A percentile compares a stretch with the other conserved stretches of the same genome.
phyloP scores from a whole-genome alignment of 2,329 filamentous ascomycete genomes.

The Fusarium compactum region DNA sequence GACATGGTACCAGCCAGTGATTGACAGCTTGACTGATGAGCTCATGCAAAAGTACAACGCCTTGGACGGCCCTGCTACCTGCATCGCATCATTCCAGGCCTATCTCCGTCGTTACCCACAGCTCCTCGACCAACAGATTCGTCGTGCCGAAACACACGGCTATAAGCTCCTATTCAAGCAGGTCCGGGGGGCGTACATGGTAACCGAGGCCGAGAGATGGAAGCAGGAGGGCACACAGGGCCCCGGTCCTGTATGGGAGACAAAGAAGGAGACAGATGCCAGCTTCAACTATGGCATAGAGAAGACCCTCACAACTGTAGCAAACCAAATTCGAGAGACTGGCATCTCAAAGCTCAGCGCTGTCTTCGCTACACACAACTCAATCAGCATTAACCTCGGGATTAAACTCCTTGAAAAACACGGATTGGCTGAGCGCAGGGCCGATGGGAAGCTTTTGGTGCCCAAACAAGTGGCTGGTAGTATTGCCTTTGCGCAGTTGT shows the following conservation, averaged over 20 bases:
- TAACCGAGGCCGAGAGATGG: slow-evolving; percentile 29
- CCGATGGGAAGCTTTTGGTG: slow-evolving; percentile 4
- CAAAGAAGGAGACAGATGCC: slow-evolving; percentile 18
- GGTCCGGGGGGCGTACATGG: slow-evolving; percentile 27
- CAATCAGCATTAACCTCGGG: slow-evolving; percentile 25
- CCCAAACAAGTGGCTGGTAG: slow-evolving; percentile 22
- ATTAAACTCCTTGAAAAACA: slow-evolving; percentile 20
- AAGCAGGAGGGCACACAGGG: slow-evolving; percentile 13
- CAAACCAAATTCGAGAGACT: slow-evolving; percentile 10
- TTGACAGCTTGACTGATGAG: slow-evolving; percentile 38
- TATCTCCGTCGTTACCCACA: slow-evolving; percentile 39
- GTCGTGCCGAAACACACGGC: slow-evolving; percentile 32
- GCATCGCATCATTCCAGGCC: slow-evolving; percentile 41
- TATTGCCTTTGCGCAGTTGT: slow-evolving; percentile 28
- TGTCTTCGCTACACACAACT: slow-evolving; percentile 31
- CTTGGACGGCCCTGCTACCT: slow-evolving; percentile 34
- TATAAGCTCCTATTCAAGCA: slow-evolving; percentile 41
- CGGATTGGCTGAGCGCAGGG: slow-evolving; percentile 7
- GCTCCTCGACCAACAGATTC: slow-evolving; percentile 39
- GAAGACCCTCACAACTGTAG: slow-evolving; percentile 19
- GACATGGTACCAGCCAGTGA: slow-evolving; percentile 40
- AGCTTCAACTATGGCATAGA: slow-evolving; percentile 33
- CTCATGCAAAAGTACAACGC: slow-evolving; percentile 43
- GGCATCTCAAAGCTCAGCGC: slow-evolving; percentile 21
- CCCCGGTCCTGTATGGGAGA: slow-evolving; percentile 20